Evolutionary conservation across 257 asterid species (phyloP).

Genomic region (Rubia yunnanensis): DNA sequence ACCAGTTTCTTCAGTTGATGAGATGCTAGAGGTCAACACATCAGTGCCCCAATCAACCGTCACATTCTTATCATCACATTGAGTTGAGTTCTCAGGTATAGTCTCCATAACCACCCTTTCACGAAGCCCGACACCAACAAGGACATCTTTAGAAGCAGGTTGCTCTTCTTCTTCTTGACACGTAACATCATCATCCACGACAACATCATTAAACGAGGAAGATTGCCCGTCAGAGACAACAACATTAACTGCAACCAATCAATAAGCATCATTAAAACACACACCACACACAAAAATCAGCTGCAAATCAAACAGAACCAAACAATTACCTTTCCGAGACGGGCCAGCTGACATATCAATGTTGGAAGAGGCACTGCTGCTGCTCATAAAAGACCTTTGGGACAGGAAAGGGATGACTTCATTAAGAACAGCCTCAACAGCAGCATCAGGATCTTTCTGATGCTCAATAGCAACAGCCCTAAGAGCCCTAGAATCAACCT

Average conservation of each 20-base stretch:
- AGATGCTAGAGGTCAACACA: slow-evolving; percentile 9
- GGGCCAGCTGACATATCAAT: slow-evolving; percentile 10
- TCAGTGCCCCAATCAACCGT: slow-evolving; percentile 12
- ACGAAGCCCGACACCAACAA: too few species aligned
- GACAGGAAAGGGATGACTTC: slow-evolving; percentile 59
- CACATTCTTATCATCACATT: slow-evolving; percentile 9
- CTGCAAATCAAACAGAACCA: slow-evolving; percentile 5
- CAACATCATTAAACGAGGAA: slow-evolving; percentile 8
- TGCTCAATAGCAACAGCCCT: slow-evolving; percentile 85
- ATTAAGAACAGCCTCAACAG: slow-evolving; percentile 56
- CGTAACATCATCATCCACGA: slow-evolving; percentile 6
- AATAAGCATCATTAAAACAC: neutral
- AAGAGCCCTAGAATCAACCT: slow-evolving; percentile 73
- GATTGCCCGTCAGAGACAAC: slow-evolving; percentile 8
- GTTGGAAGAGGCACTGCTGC: slow-evolving; percentile 23
- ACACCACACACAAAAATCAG: neutral
- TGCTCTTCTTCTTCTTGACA: slow-evolving; percentile 20
- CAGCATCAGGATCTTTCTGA: slow-evolving; percentile 50
- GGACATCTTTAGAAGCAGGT: too few species aligned
- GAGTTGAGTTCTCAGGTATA: slow-evolving; percentile 12
- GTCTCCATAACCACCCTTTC: slow-evolving; percentile 8
- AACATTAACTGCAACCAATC: slow-evolving; percentile 14
- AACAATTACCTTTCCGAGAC: slow-evolving; percentile 30
- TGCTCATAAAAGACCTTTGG: slow-evolving; percentile 20
- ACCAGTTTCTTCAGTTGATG: slow-evolving; percentile 17